A percentile compares a stretch with the other conserved stretches of the same genome.
phyloP scores from a whole-genome alignment of 2,329 filamentous ascomycete genomes.

The Exophiala aquamarina region DNA sequence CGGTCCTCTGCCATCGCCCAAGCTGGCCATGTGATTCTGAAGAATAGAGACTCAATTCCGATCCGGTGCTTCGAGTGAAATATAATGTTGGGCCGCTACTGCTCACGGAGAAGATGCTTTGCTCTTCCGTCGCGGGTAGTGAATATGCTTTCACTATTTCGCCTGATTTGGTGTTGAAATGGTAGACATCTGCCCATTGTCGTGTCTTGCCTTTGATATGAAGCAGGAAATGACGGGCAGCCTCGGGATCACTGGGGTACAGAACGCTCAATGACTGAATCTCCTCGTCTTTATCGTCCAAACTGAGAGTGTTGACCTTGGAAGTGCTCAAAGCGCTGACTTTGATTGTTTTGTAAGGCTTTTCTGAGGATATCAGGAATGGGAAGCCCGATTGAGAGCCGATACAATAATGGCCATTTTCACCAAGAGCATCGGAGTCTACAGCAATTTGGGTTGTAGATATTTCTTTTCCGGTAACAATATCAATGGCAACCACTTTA shows the following conservation, averaged over 20 bases:
- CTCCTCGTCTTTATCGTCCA: slow-evolving; percentile 41
- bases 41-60: slow-evolving; percentile 72
- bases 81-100: slow-evolving; percentile 79
- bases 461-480: slow-evolving; percentile 67
- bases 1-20: slow-evolving; percentile 67
- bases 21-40: slow-evolving; percentile 76
- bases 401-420: slow-evolving; percentile 9
- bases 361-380: slow-evolving; percentile 47
- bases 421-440: slow-evolving; percentile 65
- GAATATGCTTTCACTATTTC: slow-evolving; percentile 76
- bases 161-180: slow-evolving; percentile 70
- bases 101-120: slow-evolving; percentile 76
- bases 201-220: slow-evolving; percentile 70
- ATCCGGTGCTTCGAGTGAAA: slow-evolving; percentile 77
- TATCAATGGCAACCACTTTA: slow-evolving; percentile 72
- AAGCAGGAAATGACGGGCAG: slow-evolving; percentile 79
- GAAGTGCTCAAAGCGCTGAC: slow-evolving; percentile 46
- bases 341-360: slow-evolving; percentile 43
- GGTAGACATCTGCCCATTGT: slow-evolving; percentile 83
- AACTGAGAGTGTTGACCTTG: slow-evolving; percentile 37
- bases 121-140: slow-evolving; percentile 68
- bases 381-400: slow-evolving; percentile 39
- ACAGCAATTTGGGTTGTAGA: slow-evolving; percentile 71
- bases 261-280: slow-evolving; percentile 65
- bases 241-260: slow-evolving; percentile 69